Percentiles rank a stretch among this genome's conserved stretches.
These are phyloP conservation scores for Cryptosporidium tyzzeri DNA, from an alignment of 169 alveolate species.

Conservation along the genomic window DNA sequence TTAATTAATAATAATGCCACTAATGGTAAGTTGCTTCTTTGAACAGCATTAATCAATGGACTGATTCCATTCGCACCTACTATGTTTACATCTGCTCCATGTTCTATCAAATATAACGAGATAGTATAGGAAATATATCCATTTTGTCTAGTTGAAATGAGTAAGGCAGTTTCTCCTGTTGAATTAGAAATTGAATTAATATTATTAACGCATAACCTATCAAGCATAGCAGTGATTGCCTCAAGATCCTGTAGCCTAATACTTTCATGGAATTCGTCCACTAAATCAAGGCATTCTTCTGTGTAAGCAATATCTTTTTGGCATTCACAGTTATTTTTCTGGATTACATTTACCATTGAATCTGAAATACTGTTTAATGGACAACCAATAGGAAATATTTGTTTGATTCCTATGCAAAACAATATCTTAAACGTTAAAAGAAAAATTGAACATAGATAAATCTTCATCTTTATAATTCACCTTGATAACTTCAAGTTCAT, in stretches of 20 bases:
- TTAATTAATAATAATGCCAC: slow-evolving; percentile 33
- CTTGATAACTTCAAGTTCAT: not conserved
- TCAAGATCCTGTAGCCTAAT: slow-evolving; percentile 43
- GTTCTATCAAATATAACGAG: slow-evolving; percentile 28
- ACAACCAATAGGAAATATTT: slow-evolving; percentile 50
- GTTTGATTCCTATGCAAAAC: not conserved
- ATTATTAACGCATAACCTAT: not conserved
- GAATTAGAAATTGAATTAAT: slow-evolving; percentile 23
- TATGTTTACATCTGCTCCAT: slow-evolving; percentile 65
- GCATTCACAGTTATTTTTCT: slow-evolving; percentile 6
- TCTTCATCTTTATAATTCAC: not conserved
- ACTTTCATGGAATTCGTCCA: slow-evolving; percentile 59
- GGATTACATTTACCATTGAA: not conserved
- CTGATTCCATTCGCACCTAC: slow-evolving; percentile 10
- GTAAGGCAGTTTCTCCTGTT: slow-evolving; percentile 54
- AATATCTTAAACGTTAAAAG: not conserved
- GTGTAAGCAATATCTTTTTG: not conserved
- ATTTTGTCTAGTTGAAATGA: slow-evolving; percentile 39
- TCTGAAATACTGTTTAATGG: slow-evolving; percentile 34
- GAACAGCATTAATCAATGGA: slow-evolving; percentile 54
- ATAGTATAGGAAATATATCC: slow-evolving; percentile 57
- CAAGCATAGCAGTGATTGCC: slow-evolving; percentile 2
- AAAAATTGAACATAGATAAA: not conserved
- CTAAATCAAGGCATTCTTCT: slow-evolving; percentile 7
- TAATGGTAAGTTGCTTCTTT: slow-evolving; percentile 58